These are phyloP conservation scores for Parietaria judaica DNA, from an alignment of 306 rosid genomes.

Conservation along the genomic window DNA sequence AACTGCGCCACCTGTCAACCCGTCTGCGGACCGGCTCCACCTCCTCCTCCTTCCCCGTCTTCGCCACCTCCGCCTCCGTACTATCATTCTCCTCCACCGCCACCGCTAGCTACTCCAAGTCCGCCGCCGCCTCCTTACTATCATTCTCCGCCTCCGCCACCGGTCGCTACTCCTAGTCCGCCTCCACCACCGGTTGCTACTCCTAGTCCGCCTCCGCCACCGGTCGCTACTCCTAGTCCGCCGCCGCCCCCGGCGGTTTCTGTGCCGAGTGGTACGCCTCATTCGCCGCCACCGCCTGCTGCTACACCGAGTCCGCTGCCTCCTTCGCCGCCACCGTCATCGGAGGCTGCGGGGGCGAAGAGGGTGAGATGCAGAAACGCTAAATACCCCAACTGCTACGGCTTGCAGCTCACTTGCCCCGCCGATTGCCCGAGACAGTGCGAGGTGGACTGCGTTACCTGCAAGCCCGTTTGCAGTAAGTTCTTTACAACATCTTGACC, in stretches of 20 bases:
- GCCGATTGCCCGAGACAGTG: conserved; percentile 25
- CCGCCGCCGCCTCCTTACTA: conserved; percentile 4
- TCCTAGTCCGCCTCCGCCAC: conserved; percentile 9
- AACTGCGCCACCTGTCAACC: conserved; percentile 28
- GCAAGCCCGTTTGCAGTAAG: conserved; percentile 33
- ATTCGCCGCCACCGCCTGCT: conserved; percentile 6
- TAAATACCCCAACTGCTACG: conserved; percentile 20
- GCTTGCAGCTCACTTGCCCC: conserved; percentile 24
- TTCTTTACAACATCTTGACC: not conserved
- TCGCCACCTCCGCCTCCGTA: conserved; percentile 14
- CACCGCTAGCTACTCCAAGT: not conserved
- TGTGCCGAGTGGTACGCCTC: not conserved
- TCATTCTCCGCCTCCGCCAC: conserved; percentile 10
- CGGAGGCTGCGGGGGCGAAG: conserved; percentile 1
- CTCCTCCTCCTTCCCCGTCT: conserved; percentile 17
- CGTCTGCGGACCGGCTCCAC: conserved; percentile 26
- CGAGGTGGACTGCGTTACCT: conserved; percentile 26
- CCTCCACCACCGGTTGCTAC: conserved; percentile 19
- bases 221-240: conserved; percentile 6
- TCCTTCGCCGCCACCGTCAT: conserved; percentile 20
- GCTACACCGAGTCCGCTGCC: not conserved
- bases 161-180: not conserved
- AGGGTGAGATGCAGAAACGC: conserved; percentile 23
- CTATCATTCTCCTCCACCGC: conserved; percentile 1
- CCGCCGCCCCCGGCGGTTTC: conserved; percentile 13